phyloP scores from a whole-genome alignment of 2,329 filamentous ascomycete genomes.

The Calonectria multiphialidica region DNA sequence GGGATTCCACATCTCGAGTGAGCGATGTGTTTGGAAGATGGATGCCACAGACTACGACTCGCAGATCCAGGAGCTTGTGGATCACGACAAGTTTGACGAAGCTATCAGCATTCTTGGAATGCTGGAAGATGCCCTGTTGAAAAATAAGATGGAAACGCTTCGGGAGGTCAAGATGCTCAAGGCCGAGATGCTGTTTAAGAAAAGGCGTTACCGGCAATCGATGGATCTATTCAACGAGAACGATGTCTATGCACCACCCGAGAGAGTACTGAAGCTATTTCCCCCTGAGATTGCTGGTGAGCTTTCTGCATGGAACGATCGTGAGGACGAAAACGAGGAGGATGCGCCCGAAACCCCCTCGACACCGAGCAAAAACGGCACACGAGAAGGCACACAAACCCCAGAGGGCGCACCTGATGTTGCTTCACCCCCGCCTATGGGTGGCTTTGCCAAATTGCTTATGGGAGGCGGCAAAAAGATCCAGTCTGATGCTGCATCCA shows the following conservation, averaged over 20 bases:
- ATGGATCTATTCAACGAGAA: conserved; percentile 89
- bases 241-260: conserved; percentile 89
- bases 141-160: conserved; percentile 83
- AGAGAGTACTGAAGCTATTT: conserved; percentile 87
- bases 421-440: conserved; percentile 53
- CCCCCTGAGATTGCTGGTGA: conserved; percentile 87
- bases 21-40: conserved; percentile 96
- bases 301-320: conserved; percentile 68
- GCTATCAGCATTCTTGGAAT: conserved; percentile 89
- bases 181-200: conserved; percentile 84
- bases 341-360: conserved; percentile 45
- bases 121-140: conserved; percentile 91
- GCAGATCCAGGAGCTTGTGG: conserved; percentile 86
- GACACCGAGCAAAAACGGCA: conserved; percentile 45
- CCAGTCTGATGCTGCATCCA: conserved; percentile 68
- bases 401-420: conserved; percentile 42
- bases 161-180: conserved; percentile 93
- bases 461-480: conserved; percentile 59
- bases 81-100: conserved; percentile 83
- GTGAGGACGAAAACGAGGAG: conserved; percentile 54
- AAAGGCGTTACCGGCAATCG: conserved; percentile 85
- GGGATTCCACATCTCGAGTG: conserved; percentile 93
- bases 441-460: conserved; percentile 67
- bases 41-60: conserved; percentile 90
- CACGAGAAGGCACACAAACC: conserved; percentile 44